Base-by-base conservation (phyloP, 768 basidiomycete species). In the Mycena floridula region DNA sequence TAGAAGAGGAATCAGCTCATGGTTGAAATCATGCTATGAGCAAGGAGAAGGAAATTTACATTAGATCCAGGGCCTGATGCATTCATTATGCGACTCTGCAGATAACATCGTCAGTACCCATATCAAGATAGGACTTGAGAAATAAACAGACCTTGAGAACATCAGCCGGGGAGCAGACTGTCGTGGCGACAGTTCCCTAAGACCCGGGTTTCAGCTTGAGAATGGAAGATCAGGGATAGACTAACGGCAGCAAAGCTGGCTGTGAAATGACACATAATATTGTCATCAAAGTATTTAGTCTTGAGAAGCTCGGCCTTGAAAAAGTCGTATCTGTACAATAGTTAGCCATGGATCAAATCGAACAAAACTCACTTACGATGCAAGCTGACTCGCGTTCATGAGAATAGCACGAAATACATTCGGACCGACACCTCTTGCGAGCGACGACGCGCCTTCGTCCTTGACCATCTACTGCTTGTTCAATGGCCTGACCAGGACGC, bases 381-480 rank as follows among this genome's bases (percentile, higher is more conserved):
- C 91, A 21, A 94, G 79, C 60, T 95, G 91, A 66, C 84, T 87
- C 40, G 89, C 88, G 60, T 93, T 94, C 90, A 93, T 93, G 50
- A 94, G 62, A 12, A 92, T 57, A 1, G 90, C 85, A 59, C 91
- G 77, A 60, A 92, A 83, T 5, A 91, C 81, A 53, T 95, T 95
- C 0, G 92, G 92, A 3, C 75, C 81, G 4, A 87, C 72, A 20
- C 92, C 92, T 24, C 91, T 80, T 15, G 62, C 68, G 40, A 92
- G 77, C 0, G 88, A 86, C 0, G 83, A 84, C 13, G 69, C 49
- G 4, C 91, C 91, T 63, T 95, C 91, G 60, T 94, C 90, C 1
- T 81, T 75, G 9, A 91, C 78, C 88, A 95, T 94, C 83, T 89
- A 52, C 15, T 38, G 15, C 25, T 20, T 27, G 37, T 25, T 52